Percentiles rank a stretch among this genome's conserved stretches.
Conservation (phyloP, 129 eudicot species). For the Glebionis coronaria region DNA sequence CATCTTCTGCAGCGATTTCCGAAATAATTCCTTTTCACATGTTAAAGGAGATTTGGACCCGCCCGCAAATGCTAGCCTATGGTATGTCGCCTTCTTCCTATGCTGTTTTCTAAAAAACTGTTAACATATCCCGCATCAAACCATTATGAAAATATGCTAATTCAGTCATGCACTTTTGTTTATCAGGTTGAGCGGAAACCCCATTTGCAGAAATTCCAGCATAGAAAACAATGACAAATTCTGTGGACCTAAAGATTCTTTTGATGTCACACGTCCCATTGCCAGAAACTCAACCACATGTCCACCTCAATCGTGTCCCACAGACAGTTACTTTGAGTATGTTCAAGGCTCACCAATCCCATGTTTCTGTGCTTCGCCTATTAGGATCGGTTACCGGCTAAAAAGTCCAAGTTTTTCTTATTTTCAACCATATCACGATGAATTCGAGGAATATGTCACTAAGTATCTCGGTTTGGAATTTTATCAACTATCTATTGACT, state of each 20-base stretch:
- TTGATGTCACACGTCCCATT: conserved; percentile 15
- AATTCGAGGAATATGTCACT: conserved; percentile 53
- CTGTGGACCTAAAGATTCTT: conserved; percentile 49
- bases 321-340: conserved; percentile 46
- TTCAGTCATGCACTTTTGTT: conserved; percentile 9
- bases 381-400: conserved; percentile 66
- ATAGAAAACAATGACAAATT: conserved; percentile 41
- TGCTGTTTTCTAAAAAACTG: not conserved
- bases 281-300: conserved; percentile 38
- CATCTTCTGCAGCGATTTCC: conserved; percentile 58
- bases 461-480: conserved; percentile 41
- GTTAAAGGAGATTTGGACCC: conserved; percentile 54
- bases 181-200: conserved; percentile 71
- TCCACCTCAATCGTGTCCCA: conserved; percentile 64
- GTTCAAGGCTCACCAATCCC: conserved; percentile 54
- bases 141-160: conserved; percentile 9
- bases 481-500: conserved; percentile 65
- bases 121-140: not conserved
- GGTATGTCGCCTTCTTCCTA: conserved; percentile 37
- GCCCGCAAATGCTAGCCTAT: conserved; percentile 65
- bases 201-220: conserved; percentile 53
- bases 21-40: conserved; percentile 49
- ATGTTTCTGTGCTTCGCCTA: conserved; percentile 94
- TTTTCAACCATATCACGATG: conserved; percentile 54
- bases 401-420: conserved; percentile 88